Evolutionary conservation across 2,329 filamentous ascomycete genomes (phyloP).

Genomic region (Diatrype stigma): DNA sequence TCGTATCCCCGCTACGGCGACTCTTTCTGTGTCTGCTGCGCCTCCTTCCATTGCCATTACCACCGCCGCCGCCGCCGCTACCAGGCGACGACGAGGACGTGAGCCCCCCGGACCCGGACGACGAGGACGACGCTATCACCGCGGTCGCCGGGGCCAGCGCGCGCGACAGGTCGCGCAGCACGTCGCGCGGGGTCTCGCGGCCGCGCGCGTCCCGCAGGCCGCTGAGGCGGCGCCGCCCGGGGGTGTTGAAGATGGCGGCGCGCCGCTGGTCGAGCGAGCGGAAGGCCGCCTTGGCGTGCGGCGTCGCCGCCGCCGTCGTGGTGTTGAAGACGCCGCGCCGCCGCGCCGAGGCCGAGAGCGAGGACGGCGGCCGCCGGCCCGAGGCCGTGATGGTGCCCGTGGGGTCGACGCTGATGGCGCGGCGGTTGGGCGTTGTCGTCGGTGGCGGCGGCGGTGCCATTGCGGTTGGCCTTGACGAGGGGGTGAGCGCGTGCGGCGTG

Average conservation of each 20-base stretch:
- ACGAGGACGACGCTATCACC: constrained; percentile 38
- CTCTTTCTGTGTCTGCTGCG: background rate
- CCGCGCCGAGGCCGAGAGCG: constrained; percentile 43
- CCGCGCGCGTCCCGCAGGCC: constrained; percentile 46
- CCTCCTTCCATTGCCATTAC: constrained; percentile 8
- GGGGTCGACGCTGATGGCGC: constrained; percentile 32
- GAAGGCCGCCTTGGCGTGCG: constrained; percentile 58
- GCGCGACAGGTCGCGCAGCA: constrained; percentile 47
- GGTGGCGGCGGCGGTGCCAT: too few species aligned
- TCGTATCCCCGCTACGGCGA: constrained; percentile 8
- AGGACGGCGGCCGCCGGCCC: constrained; percentile 36
- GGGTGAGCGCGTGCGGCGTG: constrained; percentile 18
- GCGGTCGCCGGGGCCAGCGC: constrained; percentile 47
- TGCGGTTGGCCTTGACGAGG: background rate
- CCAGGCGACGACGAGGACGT: constrained; percentile 34
- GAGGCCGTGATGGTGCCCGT: constrained; percentile 28
- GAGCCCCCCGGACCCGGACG: constrained; percentile 32
- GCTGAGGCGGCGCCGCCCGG: constrained; percentile 53
- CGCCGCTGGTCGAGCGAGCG: constrained; percentile 56
- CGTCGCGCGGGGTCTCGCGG: constrained; percentile 32
- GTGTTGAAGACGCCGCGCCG: constrained; percentile 11
- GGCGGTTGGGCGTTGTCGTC: constrained; percentile 25
- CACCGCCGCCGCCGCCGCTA: constrained; percentile 7
- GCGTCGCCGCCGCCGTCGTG: constrained; percentile 43
- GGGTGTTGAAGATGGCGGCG: constrained; percentile 56